Base-by-base conservation (phyloP, 805 yeast genomes). In the Sporopachydermia lactativora region DNA sequence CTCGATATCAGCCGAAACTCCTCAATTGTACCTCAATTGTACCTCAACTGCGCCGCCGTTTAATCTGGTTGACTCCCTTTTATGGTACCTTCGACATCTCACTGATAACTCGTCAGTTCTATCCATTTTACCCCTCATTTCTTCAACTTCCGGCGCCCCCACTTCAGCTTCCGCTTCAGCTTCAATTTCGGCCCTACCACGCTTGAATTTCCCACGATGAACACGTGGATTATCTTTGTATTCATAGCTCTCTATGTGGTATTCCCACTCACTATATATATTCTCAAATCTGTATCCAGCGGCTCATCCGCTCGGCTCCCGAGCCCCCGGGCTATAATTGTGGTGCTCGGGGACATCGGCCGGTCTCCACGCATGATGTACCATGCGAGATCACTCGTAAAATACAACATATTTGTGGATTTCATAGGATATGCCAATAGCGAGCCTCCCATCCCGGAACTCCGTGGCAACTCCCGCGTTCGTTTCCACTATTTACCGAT, bases 301-400 rank as follows among this genome's bases (percentile, higher is more conserved):
- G 8, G 13, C 8, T 8, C 13, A 24, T 8, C 13, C 31, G n/a
- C 8, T 8, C 8, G n/a, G 13, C n/a, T 24, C 8, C 31, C 31
- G 8, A 8, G 13, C n/a, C 31, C 31, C 8, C 8, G 84, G 40
- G 76, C 84, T 4, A 68, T 81, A 5, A 75, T 92, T 15, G 70
- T 84, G 46, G 98, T 92, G 2, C 62, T 92, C 15, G 98, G 98
- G 2, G 97, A 89, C 54, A 54, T 92, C 41, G 96, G 95, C 11
- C 94, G 86, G 53, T 88, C 96, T 0, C 98, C 98, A 4, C 67
- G 98, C 44, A 92, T 89, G 81, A 71, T 79, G 49, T 82, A 89
- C 59, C 98, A 92, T 55, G 95, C 94, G 0, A 61, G 67, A 43
- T 79, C 89, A 41, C 76, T 92, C 49, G 70, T 81, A n/a, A 57